A percentile compares a stretch with the other conserved stretches of the same genome.
Evolutionary conservation across 805 yeast genomes (phyloP).

Genomic region (Komagataella mondaviorum): DNA sequence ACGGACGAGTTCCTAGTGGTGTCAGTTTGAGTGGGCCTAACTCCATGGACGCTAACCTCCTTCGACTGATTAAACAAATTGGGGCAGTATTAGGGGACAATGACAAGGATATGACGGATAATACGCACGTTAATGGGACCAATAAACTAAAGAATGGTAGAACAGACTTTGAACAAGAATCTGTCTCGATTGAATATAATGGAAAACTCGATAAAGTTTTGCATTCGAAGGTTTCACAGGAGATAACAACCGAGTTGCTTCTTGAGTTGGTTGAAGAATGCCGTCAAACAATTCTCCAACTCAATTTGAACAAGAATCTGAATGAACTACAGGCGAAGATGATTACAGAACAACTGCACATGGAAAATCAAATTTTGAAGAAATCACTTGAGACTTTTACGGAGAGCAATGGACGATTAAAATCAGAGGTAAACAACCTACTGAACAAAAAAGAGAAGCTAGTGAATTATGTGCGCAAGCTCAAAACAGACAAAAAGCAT

Average conservation of each 20-base stretch:
- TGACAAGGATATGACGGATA: not conserved
- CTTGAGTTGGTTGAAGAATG: not conserved
- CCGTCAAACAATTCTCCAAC: conserved; percentile 10
- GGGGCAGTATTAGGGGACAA: not conserved
- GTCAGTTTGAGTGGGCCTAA: not conserved
- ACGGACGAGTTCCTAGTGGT: not conserved
- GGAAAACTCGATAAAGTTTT: not conserved
- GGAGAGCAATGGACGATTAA: conserved; percentile 12
- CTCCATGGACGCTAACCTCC: not conserved
- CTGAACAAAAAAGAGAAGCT: conserved; percentile 18
- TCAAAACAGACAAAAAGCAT: conserved; percentile 16
- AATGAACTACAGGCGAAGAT: conserved; percentile 13
- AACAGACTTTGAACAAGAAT: not conserved
- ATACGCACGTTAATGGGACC: not conserved
- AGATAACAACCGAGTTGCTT: not conserved
- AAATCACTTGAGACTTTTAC: conserved; percentile 12
- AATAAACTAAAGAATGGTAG: not conserved
- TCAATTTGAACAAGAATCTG: conserved; percentile 18
- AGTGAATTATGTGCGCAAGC: conserved; percentile 15
- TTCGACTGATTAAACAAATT: not conserved
- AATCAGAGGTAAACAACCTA: conserved; percentile 15
- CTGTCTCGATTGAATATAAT: not conserved
- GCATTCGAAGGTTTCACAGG: not conserved
- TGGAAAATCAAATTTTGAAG: conserved; percentile 16
- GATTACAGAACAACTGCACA: conserved; percentile 14